Evolutionary conservation across 2,329 filamentous ascomycete species (phyloP), one percentile per base, ranked within the genome.

Genomic region (Fusarium proliferatum): DNA sequence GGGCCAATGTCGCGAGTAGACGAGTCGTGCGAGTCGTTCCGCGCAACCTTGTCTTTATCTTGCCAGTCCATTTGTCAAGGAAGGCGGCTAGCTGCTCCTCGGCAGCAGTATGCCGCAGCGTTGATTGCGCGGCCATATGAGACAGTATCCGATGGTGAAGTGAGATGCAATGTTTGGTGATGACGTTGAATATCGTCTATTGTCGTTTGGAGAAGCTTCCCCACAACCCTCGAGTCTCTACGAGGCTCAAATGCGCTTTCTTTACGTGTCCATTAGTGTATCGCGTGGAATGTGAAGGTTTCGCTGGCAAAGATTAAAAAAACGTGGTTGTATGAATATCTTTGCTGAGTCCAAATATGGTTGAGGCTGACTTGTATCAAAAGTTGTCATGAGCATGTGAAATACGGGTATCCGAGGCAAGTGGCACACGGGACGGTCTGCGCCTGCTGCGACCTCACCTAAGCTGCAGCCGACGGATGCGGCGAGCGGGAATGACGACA

Each of bases 41-140:
- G 67, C 87, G 87, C 64, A 95, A 80, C 41, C 86, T 87, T 65
- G 85, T 83, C 71, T 86, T 85, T 60, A 91, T 82, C 56, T 88
- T 81, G 28, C 82, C 81, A 23, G 85, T 81, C 83, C 91, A 92
- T 77, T 88, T 90, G 59, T 90, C 86, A 77, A 91, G 81, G 62
- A 94, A 89, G 48, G 86, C 85, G 39, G 90, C 86, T 79, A 95
- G 85, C 78, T 92, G 89, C 82, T 93, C 91, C 82, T 93, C 89
- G 76, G 90, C 88, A 53, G 86, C 87, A 76, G 89, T 88, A 76
- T 87, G 86, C 75, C 91, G 90, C 76, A 98, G 87, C 9, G 93
- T 97, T 63, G 96, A 98, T 85, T 97, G 95, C 73, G 88, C 92
- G 71, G 94, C 94, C 96, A 98, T 98, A 67, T 38, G 21, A 46